These are phyloP conservation scores for Metarhizium rileyi DNA, from an alignment of 2,329 filamentous ascomycete genomes.

Conservation along the genomic window DNA sequence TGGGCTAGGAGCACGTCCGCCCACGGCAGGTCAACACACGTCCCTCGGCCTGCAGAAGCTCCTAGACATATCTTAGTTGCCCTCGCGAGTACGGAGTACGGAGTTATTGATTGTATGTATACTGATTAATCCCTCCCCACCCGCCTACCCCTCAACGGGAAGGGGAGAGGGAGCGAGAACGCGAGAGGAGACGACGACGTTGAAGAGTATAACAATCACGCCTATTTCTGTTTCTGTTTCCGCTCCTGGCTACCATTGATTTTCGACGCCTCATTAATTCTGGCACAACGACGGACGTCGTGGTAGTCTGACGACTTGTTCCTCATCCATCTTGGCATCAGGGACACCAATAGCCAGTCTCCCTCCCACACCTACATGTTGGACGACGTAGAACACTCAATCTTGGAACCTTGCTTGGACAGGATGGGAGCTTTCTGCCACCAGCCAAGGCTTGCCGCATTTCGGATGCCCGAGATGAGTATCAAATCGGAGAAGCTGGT, in stretches of 20 bases:
- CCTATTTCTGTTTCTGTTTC: neutral
- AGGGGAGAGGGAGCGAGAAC: neutral
- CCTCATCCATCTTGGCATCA: no score
- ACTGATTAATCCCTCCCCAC: slow-evolving; percentile 8
- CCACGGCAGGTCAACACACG: neutral
- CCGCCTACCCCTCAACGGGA: slow-evolving; percentile 1
- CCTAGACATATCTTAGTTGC: neutral
- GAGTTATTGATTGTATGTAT: no score
- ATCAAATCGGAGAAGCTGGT: neutral
- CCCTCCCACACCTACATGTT: no score
- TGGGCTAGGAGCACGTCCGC: neutral
- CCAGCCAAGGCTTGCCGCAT: slow-evolving; percentile 1
- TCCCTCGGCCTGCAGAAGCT: slow-evolving; percentile 1
- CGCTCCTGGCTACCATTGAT: neutral
- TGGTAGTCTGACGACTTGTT: no score
- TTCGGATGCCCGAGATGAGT: slow-evolving; percentile 1
- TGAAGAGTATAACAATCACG: neutral
- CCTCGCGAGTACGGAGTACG: slow-evolving; percentile 3
- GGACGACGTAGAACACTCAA: neutral
- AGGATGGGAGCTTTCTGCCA: slow-evolving; percentile 7
- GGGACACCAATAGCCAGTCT: no score
- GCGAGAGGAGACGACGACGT: neutral
- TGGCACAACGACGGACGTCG: no score
- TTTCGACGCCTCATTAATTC: neutral
- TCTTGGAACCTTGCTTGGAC: neutral